These are phyloP conservation scores for Saksenaea oblongispora DNA, from an alignment of 371 early-diverging fungal genomes.

Conservation along the genomic window DNA sequence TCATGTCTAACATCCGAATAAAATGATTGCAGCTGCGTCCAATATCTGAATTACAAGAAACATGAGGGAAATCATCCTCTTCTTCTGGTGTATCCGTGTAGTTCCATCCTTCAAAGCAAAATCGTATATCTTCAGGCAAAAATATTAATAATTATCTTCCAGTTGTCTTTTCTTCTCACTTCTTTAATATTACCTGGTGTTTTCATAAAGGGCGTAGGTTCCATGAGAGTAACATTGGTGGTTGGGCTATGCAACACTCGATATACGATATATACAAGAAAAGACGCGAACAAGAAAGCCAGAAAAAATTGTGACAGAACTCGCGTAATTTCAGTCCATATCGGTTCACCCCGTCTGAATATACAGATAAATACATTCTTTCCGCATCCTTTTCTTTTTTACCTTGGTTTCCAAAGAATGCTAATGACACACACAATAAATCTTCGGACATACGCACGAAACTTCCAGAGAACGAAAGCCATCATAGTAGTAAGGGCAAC, in stretches of 20 bases:
- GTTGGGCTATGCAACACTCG: slow-evolving; percentile 48
- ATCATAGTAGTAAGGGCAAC: no score
- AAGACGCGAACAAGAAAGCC: slow-evolving; percentile 36
- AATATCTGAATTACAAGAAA: slow-evolving; percentile 39
- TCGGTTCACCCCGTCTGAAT: slow-evolving; percentile 34
- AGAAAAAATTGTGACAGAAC: slow-evolving; percentile 40
- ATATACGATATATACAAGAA: slow-evolving; percentile 42
- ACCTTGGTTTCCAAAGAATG: no score
- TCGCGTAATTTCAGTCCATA: slow-evolving; percentile 51
- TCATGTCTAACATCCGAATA: slow-evolving; percentile 32
- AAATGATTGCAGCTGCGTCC: slow-evolving; percentile 34
- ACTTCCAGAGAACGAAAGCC: no score
- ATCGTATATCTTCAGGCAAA: slow-evolving; percentile 20
- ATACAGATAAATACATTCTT: no score
- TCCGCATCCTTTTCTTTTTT: no score
- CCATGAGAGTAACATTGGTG: slow-evolving; percentile 38
- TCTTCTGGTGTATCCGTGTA: slow-evolving; percentile 21
- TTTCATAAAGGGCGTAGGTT: slow-evolving; percentile 30
- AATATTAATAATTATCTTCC: no score
- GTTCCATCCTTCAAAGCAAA: slow-evolving; percentile 11
- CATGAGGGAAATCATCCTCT: background rate
- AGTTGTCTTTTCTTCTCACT: no score
- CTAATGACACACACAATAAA: no score
- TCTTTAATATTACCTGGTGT: slow-evolving; percentile 41
- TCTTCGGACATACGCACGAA: no score